Conservation (phyloP, 768 basidiomycete genomes). For the Rhizopogon vinicolor region DNA sequence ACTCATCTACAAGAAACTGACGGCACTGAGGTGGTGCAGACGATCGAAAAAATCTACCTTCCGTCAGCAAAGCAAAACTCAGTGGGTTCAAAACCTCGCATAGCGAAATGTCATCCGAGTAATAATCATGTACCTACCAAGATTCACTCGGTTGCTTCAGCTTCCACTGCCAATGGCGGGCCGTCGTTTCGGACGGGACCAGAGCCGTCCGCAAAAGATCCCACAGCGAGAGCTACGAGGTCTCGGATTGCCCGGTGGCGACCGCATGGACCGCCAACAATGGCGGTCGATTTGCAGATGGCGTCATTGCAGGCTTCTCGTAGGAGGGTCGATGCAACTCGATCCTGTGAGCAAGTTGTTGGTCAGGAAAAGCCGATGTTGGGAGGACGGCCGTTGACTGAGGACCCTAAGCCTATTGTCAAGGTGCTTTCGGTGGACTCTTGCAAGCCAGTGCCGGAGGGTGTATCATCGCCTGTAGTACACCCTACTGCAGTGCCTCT, state of each 20-base stretch:
- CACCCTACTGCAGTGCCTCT: constrained; percentile 2
- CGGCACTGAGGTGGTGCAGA: neutral
- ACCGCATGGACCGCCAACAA: neutral
- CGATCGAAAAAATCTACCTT: neutral
- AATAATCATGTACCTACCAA: too few relatives aligned
- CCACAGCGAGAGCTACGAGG: neutral
- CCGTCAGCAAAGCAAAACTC: neutral
- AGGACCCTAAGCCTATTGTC: neutral
- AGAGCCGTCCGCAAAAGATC: too few relatives aligned
- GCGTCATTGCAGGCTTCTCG: neutral
- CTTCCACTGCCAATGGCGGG: too few relatives aligned
- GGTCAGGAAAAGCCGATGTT: neutral
- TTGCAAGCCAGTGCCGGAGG: neutral
- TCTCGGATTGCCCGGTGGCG: neutral
- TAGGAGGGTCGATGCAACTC: neutral
- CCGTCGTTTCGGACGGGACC: too few relatives aligned
- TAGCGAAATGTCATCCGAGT: too few relatives aligned
- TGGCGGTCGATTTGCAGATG: neutral
- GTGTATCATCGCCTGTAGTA: constrained; percentile 2
- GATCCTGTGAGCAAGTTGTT: neutral
- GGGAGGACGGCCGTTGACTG: neutral
- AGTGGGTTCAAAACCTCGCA: neutral
- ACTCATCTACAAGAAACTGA: neutral
- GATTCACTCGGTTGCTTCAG: too few relatives aligned
- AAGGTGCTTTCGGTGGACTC: neutral